These are phyloP conservation scores for Bolboschoenus planiculmis DNA, from an alignment of 176 grass and related monocot species.

Conservation along the genomic window DNA sequence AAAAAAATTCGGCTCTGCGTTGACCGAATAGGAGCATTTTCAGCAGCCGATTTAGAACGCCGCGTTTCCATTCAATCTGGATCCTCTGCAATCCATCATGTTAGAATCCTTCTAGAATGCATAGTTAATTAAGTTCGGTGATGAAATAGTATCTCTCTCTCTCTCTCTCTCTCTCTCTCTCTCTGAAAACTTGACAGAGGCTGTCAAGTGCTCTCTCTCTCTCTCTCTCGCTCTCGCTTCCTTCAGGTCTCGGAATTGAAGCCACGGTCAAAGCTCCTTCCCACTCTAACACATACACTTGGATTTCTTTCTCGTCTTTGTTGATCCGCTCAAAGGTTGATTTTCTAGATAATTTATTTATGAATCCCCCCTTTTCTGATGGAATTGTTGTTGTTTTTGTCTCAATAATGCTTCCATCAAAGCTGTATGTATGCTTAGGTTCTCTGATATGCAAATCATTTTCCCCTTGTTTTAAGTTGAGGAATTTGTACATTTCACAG, in stretches of 20 bases:
- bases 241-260: background rate
- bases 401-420: background rate
- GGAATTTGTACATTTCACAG: background rate
- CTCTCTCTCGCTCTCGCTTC: background rate
- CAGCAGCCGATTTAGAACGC: constrained; percentile 9
- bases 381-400: background rate
- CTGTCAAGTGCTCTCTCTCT: background rate
- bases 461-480: background rate
- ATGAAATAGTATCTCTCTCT: no score
- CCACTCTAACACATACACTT: background rate
- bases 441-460: background rate
- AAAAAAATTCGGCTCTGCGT: no score
- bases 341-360: background rate
- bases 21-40: background rate
- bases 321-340: background rate
- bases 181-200: no score
- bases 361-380: background rate
- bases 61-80: background rate
- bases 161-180: background rate
- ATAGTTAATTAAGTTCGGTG: background rate
- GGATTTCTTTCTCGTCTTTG: background rate
- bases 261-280: background rate
- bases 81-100: background rate
- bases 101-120: background rate
- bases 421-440: background rate